These are phyloP conservation scores for Chaetomium cochliodes DNA, from an alignment of 495 filamentous ascomycete genomes.

Conservation along the genomic window DNA sequence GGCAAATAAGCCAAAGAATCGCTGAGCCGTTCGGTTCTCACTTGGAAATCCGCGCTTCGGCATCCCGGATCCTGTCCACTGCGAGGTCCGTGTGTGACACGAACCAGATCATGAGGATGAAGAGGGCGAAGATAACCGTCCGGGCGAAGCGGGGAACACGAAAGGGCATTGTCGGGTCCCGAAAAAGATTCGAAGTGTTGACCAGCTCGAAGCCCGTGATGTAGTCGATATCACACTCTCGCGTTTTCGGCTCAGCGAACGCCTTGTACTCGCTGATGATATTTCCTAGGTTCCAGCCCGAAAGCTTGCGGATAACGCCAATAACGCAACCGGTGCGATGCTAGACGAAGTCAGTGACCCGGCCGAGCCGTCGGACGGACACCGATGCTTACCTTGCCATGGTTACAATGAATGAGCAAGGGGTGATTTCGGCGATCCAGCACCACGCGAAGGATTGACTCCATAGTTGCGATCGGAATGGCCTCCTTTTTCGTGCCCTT, in stretches of 20 bases:
- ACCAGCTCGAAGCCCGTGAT: constrained; percentile 43
- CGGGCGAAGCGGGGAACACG: constrained; percentile 30
- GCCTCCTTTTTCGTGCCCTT: constrained; percentile 71
- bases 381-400: constrained; percentile 63
- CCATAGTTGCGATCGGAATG: constrained; percentile 62
- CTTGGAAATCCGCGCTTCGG: constrained; percentile 13
- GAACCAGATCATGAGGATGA: constrained; percentile 34
- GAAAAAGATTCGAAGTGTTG: constrained; percentile 32
- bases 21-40: not conserved
- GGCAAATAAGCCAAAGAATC: not conserved
- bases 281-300: constrained; percentile 56
- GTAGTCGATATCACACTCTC: constrained; percentile 54
- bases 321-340: constrained; percentile 84
- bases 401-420: constrained; percentile 82
- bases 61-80: not conserved
- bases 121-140: constrained; percentile 27
- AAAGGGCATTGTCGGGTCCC: constrained; percentile 19
- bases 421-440: constrained; percentile 68
- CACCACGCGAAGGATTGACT: constrained; percentile 61
- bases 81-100: constrained; percentile 26
- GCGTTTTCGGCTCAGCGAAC: constrained; percentile 64
- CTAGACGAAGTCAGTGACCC: constrained; percentile 40
- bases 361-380: not conserved
- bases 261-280: constrained; percentile 66
- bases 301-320: constrained; percentile 64